Evolutionary conservation across 768 basidiomycete species (phyloP), one percentile per base, ranked within the genome.

Genomic region (Mycena filopes): DNA sequence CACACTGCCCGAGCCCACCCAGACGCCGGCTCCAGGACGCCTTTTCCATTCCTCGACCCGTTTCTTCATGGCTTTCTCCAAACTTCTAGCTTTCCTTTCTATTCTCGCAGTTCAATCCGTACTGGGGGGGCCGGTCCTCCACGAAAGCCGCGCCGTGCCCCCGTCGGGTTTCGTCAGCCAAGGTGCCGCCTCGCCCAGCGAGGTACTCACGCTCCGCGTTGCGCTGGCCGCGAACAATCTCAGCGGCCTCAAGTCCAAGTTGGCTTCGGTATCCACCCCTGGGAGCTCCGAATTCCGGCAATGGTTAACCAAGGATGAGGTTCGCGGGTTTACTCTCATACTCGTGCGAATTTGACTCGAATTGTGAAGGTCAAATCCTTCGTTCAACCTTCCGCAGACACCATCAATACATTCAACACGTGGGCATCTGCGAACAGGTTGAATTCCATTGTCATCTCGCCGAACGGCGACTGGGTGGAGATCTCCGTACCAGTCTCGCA

Each of bases 271-370:
- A 25, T 41, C 54, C 3, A 55, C 54, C 6, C 54, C 54, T 3
- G 54, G 54, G 15, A 43, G 33, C 12, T 33, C 33, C 6, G 33
- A 33, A 33, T 33, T 33, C 33, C 33, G 33, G 7, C 33, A 12
- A 28, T 55, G 54, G 54, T 40, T 55, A 26, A 42, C 54, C 8
- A 55, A 18, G 41, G 54, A 55, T 7, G 54, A 55, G n/a, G 54
- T 55, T 4, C 26, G 54, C 6, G 1, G 33, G 12, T 33, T 2
- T 11, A 15, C 36, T n/a, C 12, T 33, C 33, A n/a, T 33, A 12
- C 12, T 7, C 33, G 7, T 33, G 6, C 33, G 6, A 33, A 7
- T 12, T 33, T 33, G 33, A 33, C 33, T 12, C 6, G 33, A 33
- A 33, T 7, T 7, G 33, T 12, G 33, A 7, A 60, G 46, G 58